Evolutionary conservation across 1,284 basidiomycete genomes (phyloP).

Genomic region (Vanrija sp.): DNA sequence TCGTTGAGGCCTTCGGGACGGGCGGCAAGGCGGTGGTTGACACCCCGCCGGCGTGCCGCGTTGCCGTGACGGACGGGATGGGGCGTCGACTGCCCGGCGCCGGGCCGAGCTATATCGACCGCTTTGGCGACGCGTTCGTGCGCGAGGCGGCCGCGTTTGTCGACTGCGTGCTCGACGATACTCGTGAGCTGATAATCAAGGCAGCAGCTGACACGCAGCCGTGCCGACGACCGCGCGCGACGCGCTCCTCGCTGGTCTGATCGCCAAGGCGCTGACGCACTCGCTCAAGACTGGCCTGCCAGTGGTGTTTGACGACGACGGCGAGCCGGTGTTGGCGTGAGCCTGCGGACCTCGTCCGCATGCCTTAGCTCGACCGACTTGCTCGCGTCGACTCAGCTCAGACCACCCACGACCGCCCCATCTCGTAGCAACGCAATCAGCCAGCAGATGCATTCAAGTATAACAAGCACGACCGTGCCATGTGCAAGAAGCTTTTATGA

Average conservation of each 20-base stretch:
- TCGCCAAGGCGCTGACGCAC: conserved; percentile 27
- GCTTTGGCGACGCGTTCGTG: conserved; percentile 26
- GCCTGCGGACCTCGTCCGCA: no score
- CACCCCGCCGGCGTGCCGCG: neutral
- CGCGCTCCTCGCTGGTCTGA: conserved; percentile 28
- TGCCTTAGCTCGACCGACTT: neutral
- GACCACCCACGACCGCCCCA: no score
- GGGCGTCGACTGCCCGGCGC: neutral
- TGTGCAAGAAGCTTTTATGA: no score
- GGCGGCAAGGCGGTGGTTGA: conserved; percentile 15
- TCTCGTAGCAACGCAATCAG: no score
- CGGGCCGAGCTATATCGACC: conserved; percentile 11
- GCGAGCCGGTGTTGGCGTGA: conserved; percentile 20
- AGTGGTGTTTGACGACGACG: conserved; percentile 28
- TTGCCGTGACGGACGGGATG: neutral
- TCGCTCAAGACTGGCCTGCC: conserved; percentile 21
- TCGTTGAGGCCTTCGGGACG: conserved; percentile 14
- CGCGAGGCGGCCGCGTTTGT: conserved; percentile 19
- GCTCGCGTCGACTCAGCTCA: no score
- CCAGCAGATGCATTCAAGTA: no score
- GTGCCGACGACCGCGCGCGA: conserved; percentile 23
- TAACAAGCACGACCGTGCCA: no score
- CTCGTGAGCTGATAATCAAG: conserved; percentile 5
- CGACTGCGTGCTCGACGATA: conserved; percentile 17
- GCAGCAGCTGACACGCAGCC: conserved; percentile 3